Evolutionary conservation across 495 filamentous ascomycete species (phyloP).

Genomic region (Penicillium taxi): DNA sequence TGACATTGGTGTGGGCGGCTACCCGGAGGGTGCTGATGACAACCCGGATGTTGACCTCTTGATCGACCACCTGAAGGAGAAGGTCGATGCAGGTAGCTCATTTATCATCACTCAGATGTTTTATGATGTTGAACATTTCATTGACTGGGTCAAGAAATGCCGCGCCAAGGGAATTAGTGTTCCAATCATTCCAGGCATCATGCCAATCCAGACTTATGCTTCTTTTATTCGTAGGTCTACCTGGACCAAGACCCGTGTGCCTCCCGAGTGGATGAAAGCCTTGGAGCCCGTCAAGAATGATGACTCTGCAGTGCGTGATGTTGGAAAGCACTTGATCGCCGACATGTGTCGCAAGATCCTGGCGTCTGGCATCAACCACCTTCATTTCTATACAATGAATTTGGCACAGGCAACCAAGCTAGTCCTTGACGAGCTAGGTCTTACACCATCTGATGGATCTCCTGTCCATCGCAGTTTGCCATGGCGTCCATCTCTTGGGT

Average conservation of each 20-base stretch:
- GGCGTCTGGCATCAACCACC: conserved; percentile 69
- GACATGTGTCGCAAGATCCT: conserved; percentile 84
- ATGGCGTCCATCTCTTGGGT: conserved; percentile 87
- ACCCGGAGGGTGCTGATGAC: conserved; percentile 94
- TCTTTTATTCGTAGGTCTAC: conserved; percentile 82
- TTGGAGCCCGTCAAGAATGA: conserved; percentile 95
- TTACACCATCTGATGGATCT: conserved; percentile 65
- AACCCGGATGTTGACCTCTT: conserved; percentile 75
- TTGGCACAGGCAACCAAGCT: conserved; percentile 88
- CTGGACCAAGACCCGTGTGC: conserved; percentile 79
- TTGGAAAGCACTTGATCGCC: conserved; percentile 83
- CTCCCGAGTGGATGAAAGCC: conserved; percentile 67
- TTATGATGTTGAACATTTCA: conserved; percentile 92
- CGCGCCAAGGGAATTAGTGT: conserved; percentile 76
- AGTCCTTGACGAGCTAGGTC: conserved; percentile 80
- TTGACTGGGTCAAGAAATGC: conserved; percentile 80
- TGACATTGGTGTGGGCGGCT: conserved; percentile 95
- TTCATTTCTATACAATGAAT: conserved; percentile 99
- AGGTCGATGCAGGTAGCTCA: conserved; percentile 87
- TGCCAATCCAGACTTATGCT: conserved; percentile 95
- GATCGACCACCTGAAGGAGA: conserved; percentile 93
- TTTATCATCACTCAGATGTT: conserved; percentile 99
- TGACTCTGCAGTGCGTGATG: conserved; percentile 82
- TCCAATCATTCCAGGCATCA: conserved; percentile 95
- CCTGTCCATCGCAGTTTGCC: conserved; percentile 79